Conservation (phyloP, 2,329 filamentous ascomycete genomes). For the Colletotrichum caudatum region DNA sequence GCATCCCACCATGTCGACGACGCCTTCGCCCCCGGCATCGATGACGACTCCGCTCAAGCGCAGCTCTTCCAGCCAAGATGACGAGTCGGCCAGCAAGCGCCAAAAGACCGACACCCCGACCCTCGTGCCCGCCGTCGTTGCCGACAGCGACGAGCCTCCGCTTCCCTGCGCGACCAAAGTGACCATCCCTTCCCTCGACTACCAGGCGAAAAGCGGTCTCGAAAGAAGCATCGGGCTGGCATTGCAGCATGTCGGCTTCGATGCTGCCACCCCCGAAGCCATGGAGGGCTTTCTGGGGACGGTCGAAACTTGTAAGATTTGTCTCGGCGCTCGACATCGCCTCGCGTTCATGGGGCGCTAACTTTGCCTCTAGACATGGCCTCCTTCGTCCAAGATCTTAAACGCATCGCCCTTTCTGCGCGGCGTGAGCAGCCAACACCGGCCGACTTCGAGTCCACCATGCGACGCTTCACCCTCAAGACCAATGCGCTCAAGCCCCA, state of each 20-base stretch:
- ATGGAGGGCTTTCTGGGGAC: constrained; percentile 68
- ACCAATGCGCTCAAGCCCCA: constrained; percentile 67
- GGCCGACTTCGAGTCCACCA: constrained; percentile 66
- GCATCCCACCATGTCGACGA: constrained; percentile 18
- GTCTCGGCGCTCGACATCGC: not conserved
- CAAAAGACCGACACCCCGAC: constrained; percentile 23
- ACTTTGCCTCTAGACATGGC: constrained; percentile 58
- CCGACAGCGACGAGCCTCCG: constrained; percentile 5
- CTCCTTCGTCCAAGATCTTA: constrained; percentile 62
- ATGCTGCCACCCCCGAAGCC: constrained; percentile 65
- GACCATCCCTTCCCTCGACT: constrained; percentile 47
- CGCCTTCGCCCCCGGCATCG: constrained; percentile 16
- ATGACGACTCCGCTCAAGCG: constrained; percentile 30
- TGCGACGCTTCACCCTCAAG: constrained; percentile 65
- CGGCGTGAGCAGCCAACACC: constrained; percentile 67
- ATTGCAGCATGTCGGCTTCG: constrained; percentile 70
- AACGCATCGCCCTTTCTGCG: constrained; percentile 59
- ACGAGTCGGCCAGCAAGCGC: constrained; percentile 10
- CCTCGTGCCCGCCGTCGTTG: not conserved
- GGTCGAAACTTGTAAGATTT: constrained; percentile 67
- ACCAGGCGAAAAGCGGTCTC: constrained; percentile 57
- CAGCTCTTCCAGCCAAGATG: constrained; percentile 17
- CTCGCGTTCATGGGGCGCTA: constrained; percentile 42
- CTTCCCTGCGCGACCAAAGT: constrained; percentile 25
- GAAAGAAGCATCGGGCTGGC: constrained; percentile 68